A percentile compares a stretch with the other conserved stretches of the same genome.
These are phyloP conservation scores for Umbelopsis isabellina DNA, from an alignment of 192 early-diverging fungal species.

Conservation along the genomic window DNA sequence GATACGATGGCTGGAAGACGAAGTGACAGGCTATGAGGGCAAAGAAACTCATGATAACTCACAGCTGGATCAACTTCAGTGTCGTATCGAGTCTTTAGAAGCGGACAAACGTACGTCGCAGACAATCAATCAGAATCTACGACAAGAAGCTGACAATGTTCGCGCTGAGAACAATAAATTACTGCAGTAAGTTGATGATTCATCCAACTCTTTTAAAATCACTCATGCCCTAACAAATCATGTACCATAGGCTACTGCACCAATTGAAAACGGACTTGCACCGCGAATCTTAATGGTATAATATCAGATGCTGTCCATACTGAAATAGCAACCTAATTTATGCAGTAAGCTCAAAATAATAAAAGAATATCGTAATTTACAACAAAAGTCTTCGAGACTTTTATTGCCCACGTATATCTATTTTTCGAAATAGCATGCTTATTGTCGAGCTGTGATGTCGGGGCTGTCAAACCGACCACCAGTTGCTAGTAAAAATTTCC, in stretches of 20 bases:
- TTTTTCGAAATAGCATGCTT: too few relatives aligned
- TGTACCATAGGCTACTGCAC: background rate
- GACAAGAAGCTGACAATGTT: conserved; percentile 5
- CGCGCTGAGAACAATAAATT: background rate
- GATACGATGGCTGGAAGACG: conserved; percentile 43
- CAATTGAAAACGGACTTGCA: background rate
- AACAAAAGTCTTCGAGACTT: too few relatives aligned
- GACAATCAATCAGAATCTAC: conserved; percentile 6
- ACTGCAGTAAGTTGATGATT: background rate
- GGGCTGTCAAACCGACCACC: too few relatives aligned
- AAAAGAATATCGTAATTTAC: too few relatives aligned
- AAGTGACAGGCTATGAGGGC: conserved; percentile 42
- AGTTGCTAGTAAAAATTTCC: too few relatives aligned
- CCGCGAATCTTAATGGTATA: background rate
- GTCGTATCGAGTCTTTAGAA: background rate
- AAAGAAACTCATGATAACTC: background rate
- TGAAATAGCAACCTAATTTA: too few relatives aligned
- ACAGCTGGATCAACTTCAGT: background rate
- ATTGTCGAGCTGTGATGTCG: too few relatives aligned
- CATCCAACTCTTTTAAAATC: background rate
- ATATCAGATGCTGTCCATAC: too few relatives aligned
- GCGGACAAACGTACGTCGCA: conserved; percentile 1
- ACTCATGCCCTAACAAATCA: background rate
- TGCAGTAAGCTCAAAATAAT: too few relatives aligned
- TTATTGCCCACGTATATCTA: too few relatives aligned